phyloP scores from a whole-genome alignment of 106 monocot species.

The Dendrobium huoshanense region DNA sequence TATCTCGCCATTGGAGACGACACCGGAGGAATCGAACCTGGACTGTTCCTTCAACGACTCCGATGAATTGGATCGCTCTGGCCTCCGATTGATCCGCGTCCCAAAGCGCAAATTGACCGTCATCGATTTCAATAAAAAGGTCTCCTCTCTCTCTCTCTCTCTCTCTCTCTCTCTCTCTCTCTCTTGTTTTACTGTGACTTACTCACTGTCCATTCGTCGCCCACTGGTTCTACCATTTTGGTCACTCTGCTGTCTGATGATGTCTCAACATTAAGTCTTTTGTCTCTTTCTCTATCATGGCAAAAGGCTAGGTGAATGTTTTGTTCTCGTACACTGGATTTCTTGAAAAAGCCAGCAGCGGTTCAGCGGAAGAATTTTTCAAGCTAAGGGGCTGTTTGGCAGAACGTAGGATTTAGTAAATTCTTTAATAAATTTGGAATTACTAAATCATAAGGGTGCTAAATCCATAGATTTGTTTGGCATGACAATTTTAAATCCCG shows the following conservation, averaged over 20 bases:
- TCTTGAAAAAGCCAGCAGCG: background rate
- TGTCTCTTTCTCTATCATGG: background rate
- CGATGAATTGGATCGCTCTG: slow-evolving; percentile 25
- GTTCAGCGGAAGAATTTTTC: background rate
- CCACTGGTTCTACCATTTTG: background rate
- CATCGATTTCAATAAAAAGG: slow-evolving; percentile 37
- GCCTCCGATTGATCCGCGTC: slow-evolving; percentile 33
- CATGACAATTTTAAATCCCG: no score
- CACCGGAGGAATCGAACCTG: slow-evolving; percentile 2
- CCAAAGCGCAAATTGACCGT: slow-evolving; percentile 35
- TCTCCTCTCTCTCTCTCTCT: background rate
- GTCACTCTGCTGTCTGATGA: background rate
- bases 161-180: background rate
- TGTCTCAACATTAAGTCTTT: background rate
- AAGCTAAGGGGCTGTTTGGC: no score
- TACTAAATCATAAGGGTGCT: background rate
- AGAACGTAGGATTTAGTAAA: no score
- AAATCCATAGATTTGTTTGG: background rate
- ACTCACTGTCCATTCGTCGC: background rate
- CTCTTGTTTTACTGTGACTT: background rate
- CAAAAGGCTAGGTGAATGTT: background rate
- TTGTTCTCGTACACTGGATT: background rate
- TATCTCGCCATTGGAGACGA: background rate
- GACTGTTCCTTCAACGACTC: slow-evolving; percentile 6
- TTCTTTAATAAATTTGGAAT: no score